Base-by-base conservation (phyloP, 768 basidiomycete genomes). In the Chlorophyllum brunneum region DNA sequence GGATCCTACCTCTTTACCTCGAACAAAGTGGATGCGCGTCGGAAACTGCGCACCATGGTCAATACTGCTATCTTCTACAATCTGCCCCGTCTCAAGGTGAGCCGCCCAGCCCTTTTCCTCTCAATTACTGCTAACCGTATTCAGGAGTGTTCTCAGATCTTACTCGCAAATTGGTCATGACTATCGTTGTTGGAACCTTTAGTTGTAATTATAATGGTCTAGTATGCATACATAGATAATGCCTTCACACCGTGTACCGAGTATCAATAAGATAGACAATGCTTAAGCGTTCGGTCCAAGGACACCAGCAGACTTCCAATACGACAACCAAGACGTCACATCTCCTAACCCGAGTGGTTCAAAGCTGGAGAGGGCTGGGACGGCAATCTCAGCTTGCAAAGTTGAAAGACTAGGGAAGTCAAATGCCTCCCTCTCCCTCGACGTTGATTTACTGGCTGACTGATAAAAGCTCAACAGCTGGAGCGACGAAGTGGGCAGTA, bases 51-150 rank as follows among this genome's bases (percentile, higher is more conserved):
- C 56, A 94, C 92, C 34, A 83, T 95, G 54, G 82, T 89, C 37
- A 95, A 92, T 63, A 85, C 92, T 20, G 85, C 89, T 2, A 80
- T 81, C 24, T 81, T 85, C 39, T 87, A 92, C 63, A 83, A 81
- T 58, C 69, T 93, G 45, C 60, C 64, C 24, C 74, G 87, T 51
- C 68, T 92, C 39, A 88, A 81, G 75, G 90, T 91, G 45, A 27
- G 70, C 65, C 24, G 3, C 37, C 22, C 15, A 5, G 20, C 20
- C 1, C 49, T 44, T 24, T 5, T 24, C 24, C 8, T 18, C 13
- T 8, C 7, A 9, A 31, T 20, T 29, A 41, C 38, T 50, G 11
- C 33, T 59, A 31, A 54, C 39, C 27, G 24, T 44, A 46, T 36
- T 46, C 50, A 79, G 78, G 78, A 79, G 58, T 75, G 74, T 56